These are phyloP conservation scores for Apocynum venetum DNA, from an alignment of 257 asterid species.

Conservation along the genomic window DNA sequence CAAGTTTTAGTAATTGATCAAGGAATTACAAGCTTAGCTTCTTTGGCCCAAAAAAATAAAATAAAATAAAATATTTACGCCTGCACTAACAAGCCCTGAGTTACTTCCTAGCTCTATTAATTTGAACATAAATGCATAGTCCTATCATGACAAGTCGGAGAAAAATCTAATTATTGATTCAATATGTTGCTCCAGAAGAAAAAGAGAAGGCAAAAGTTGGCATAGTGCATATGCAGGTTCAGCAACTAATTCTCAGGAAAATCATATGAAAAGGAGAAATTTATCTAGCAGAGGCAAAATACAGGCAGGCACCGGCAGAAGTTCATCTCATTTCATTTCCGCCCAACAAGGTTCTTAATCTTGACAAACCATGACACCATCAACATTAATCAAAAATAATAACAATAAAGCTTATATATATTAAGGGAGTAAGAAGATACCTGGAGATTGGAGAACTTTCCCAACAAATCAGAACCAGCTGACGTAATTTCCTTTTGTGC, in stretches of 20 bases:
- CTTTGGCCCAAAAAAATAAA: neutral
- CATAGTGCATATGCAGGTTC: neutral
- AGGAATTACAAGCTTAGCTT: neutral
- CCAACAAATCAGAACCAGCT: constrained; percentile 76
- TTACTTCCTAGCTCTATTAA: neutral
- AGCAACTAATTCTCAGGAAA: neutral
- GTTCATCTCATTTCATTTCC: neutral
- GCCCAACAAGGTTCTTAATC: neutral
- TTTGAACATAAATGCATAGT: neutral
- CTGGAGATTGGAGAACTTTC: constrained; percentile 75
- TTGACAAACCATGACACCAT: neutral
- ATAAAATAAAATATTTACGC: neutral
- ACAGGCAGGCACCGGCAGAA: neutral
- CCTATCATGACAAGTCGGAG: neutral
- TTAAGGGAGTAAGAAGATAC: constrained; percentile 24
- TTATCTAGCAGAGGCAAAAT: neutral
- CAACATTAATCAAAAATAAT: neutral
- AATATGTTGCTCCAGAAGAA: neutral
- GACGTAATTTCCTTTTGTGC: constrained; percentile 73
- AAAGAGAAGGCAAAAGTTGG: neutral
- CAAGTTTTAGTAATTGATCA: neutral
- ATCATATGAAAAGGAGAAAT: neutral
- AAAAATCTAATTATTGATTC: neutral
- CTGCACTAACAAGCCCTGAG: neutral
- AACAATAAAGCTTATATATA: too few species aligned